These are phyloP conservation scores for Hippophae gyantsensis DNA, from an alignment of 306 rosid genomes.

Conservation along the genomic window DNA sequence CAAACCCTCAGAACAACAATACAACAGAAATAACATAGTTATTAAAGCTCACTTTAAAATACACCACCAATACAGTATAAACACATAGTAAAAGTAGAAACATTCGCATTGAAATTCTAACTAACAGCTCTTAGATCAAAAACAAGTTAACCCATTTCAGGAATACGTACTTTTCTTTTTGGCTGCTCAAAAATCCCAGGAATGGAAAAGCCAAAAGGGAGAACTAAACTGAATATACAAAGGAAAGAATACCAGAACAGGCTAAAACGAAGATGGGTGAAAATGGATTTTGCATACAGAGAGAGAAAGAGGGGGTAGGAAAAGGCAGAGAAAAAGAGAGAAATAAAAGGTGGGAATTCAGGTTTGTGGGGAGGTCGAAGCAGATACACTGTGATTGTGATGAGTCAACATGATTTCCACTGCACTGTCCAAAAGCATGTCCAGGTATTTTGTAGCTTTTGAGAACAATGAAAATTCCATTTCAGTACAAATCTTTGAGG, in stretches of 20 bases:
- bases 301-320: too few relatives aligned
- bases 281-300: too few relatives aligned
- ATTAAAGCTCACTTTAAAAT: too few relatives aligned
- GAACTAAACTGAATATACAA: constrained; percentile 30
- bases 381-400: constrained; percentile 28
- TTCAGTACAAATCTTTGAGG: too few relatives aligned
- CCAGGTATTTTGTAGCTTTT: constrained; percentile 51
- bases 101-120: too few relatives aligned
- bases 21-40: too few relatives aligned
- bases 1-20: too few relatives aligned
- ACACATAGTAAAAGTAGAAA: too few relatives aligned
- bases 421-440: constrained; percentile 39
- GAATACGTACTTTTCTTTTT: not conserved
- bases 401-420: constrained; percentile 53
- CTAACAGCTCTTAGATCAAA: not conserved
- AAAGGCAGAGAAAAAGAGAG: constrained; percentile 19
- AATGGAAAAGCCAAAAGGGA: constrained; percentile 9
- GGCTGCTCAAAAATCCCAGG: not conserved
- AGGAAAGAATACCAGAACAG: too few relatives aligned
- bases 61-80: too few relatives aligned
- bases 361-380: constrained; percentile 34
- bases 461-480: too few relatives aligned
- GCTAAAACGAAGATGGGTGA: too few relatives aligned
- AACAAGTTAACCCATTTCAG: constrained; percentile 8
- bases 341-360: constrained; percentile 17